Conservation (phyloP, 1,139 yeast genomes). For the Candida glucosophila region DNA sequence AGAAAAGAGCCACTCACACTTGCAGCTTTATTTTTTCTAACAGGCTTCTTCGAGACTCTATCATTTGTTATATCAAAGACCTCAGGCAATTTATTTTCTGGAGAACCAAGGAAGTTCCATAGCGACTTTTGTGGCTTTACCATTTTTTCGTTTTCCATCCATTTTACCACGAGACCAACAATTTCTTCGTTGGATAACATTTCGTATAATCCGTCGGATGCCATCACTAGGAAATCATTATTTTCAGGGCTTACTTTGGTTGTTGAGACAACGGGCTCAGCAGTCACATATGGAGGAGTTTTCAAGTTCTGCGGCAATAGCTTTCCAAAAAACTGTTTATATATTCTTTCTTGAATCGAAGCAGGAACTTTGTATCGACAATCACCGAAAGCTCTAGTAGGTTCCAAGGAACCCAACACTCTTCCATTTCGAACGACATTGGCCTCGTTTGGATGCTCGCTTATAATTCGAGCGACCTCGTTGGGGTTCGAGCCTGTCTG, state of each 20-base stretch:
- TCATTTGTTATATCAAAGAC: conserved; percentile 56
- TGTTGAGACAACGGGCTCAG: conserved; percentile 87
- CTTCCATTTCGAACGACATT: conserved; percentile 81
- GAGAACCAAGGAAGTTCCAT: conserved; percentile 39
- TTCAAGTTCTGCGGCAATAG: conserved; percentile 67
- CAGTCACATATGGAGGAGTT: conserved; percentile 96
- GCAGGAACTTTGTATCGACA: conserved; percentile 80
- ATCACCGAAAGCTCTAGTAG: conserved; percentile 95
- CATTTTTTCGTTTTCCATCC: conserved; percentile 80
- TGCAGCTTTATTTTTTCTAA: conserved; percentile 31
- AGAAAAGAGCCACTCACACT: conserved; percentile 34
- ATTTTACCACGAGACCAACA: conserved; percentile 82
- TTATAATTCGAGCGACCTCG: conserved; percentile 74
- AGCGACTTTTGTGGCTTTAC: conserved; percentile 43
- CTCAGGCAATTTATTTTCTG: conserved; percentile 50
- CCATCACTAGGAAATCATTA: conserved; percentile 85
- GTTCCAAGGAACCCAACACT: conserved; percentile 90
- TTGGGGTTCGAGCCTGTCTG: conserved; percentile 90
- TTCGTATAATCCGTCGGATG: conserved; percentile 91
- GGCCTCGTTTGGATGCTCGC: conserved; percentile 90
- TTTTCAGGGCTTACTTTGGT: conserved; percentile 63
- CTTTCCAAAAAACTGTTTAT: conserved; percentile 77
- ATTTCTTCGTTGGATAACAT: conserved; percentile 89
- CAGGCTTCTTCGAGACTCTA: conserved; percentile 38
- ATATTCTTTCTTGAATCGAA: conserved; percentile 64